Percentiles rank a stretch among this genome's conserved stretches.
These are phyloP conservation scores for Kappamyces sp. DNA, from an alignment of 192 early-diverging fungal genomes.

Conservation along the genomic window DNA sequence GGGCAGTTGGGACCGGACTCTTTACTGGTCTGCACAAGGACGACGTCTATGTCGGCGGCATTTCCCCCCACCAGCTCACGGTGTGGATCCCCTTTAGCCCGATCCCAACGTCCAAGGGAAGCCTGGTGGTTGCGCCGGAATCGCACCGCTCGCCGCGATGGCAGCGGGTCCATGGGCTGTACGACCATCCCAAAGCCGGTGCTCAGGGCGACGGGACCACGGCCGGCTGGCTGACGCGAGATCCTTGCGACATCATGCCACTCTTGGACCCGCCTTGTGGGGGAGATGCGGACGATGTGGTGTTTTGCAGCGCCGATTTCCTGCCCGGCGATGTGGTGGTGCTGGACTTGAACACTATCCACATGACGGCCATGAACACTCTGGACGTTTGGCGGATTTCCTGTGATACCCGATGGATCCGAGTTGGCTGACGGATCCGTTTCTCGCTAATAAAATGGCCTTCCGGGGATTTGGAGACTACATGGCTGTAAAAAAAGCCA, in stretches of 20 bases:
- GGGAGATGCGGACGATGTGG: not conserved
- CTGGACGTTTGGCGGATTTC: constrained; percentile 32
- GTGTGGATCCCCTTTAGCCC: constrained; percentile 37
- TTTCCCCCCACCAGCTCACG: constrained; percentile 24
- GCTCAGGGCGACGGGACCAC: constrained; percentile 27
- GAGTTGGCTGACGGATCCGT: not conserved
- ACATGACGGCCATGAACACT: constrained; percentile 35
- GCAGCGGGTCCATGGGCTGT: constrained; percentile 4
- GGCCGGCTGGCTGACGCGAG: constrained; percentile 26
- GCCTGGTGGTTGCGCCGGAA: constrained; percentile 23
- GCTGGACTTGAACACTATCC: constrained; percentile 27
- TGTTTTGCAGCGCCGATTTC: constrained; percentile 15
- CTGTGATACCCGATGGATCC: constrained; percentile 41
- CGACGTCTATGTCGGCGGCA: constrained; percentile 30
- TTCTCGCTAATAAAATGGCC: constrained; percentile 15
- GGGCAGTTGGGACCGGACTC: constrained; percentile 30
- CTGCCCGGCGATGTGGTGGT: constrained; percentile 33
- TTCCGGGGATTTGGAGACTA: constrained; percentile 34
- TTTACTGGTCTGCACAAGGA: constrained; percentile 41
- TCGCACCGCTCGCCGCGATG: constrained; percentile 25
- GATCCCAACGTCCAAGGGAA: constrained; percentile 19
- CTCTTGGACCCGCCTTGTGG: not conserved
- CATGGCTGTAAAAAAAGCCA: constrained; percentile 35
- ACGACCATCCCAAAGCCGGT: constrained; percentile 22
- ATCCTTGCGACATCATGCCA: constrained; percentile 22